These are phyloP conservation scores for Talaromyces sp. DNA, from an alignment of 2,329 filamentous ascomycete species.

Conservation along the genomic window DNA sequence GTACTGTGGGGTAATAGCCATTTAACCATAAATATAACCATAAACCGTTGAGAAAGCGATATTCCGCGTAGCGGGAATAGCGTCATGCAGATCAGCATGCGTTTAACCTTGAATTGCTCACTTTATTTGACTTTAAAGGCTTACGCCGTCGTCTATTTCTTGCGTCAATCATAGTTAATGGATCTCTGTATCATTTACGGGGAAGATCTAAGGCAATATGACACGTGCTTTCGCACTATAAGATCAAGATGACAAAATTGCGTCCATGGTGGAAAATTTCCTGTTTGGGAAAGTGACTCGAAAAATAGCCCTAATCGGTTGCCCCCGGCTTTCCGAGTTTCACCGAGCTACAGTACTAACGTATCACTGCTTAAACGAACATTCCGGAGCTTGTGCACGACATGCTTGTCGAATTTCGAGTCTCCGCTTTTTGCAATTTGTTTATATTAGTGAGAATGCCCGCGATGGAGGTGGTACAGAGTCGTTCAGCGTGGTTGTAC, in stretches of 20 bases:
- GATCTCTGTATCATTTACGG: background rate
- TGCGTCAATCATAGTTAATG: background rate
- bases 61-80: background rate
- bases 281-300: background rate
- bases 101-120: background rate
- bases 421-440: constrained; percentile 8
- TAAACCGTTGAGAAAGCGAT: background rate
- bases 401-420: background rate
- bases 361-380: background rate
- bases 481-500: background rate
- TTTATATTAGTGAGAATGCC: constrained; percentile 3
- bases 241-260: background rate
- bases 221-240: background rate
- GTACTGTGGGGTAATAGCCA: background rate
- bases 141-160: background rate
- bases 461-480: background rate
- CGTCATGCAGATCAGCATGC: background rate
- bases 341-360: background rate
- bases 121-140: background rate
- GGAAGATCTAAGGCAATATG: background rate
- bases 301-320: constrained; percentile 9
- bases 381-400: background rate
- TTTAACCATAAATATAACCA: background rate
- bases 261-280: constrained; percentile 6
- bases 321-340: background rate